Base-by-base conservation (phyloP, 2,329 filamentous ascomycete genomes). In the Chaetoscypha palmicola region DNA sequence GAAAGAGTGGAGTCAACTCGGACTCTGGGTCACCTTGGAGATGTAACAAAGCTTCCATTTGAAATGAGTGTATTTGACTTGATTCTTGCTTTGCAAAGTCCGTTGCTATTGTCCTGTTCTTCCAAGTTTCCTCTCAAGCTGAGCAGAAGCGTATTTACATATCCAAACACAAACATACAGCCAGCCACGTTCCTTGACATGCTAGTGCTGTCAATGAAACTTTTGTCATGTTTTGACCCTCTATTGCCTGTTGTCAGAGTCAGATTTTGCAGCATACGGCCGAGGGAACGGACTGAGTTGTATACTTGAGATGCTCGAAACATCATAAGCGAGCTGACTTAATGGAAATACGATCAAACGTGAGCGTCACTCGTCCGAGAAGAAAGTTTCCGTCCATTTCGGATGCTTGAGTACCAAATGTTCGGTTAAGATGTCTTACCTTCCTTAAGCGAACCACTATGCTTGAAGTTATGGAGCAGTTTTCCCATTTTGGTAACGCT, bases 21-120 rank as follows among this genome's bases (percentile, higher is more conserved):
- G 35, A 38, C 17, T 38, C 35, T 4, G 35, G 20, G 21, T 38
- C 35, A 24, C 35, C 35, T 26, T 38, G 35, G 22, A 38, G 35
- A 38, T 38, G 35, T 14, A 38, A 38, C 11, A 38, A 14, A 17
- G 35, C 35, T 11, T 38, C 35, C 35, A 38, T 38, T n/a, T n/a
- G n/a, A n/a, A n/a, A n/a, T n/a, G n/a, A n/a, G n/a, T n/a, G n/a
- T n/a, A n/a, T n/a, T n/a, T n/a, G n/a, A n/a, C n/a, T n/a, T n/a
- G n/a, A n/a, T n/a, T 38, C 10, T 23, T 11, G 12, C 7, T 38
- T 23, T 38, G 23, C 35, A 38, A 24, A 7, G 32, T 16, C 4
- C 19, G 32, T 19, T 34, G 32, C 19, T n/a, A 14, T 38, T 38
- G 20, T 26, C 24, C 20, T 38, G 19, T 4, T 38, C 11, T 16